Evolutionary conservation across 1,284 basidiomycete genomes (phyloP).

Genomic region (Butyriboletus appendiculatus): DNA sequence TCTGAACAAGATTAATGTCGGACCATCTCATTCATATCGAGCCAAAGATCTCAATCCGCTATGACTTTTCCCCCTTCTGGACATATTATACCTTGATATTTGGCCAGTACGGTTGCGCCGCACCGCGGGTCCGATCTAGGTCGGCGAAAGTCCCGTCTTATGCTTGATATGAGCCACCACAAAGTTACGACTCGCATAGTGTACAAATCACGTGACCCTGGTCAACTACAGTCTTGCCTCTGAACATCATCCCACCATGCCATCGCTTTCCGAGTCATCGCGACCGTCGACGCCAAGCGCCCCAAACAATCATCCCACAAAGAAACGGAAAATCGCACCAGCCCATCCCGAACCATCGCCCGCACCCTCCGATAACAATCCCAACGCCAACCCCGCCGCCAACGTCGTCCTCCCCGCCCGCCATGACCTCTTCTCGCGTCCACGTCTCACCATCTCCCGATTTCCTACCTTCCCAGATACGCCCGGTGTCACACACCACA

Average conservation of each 20-base stretch:
- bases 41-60: background rate
- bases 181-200: too few relatives aligned
- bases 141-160: too few relatives aligned
- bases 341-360: slow-evolving; percentile 44
- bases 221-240: background rate
- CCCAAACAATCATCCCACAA: slow-evolving; percentile 24
- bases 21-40: background rate
- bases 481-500: slow-evolving; percentile 57
- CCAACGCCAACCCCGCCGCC: slow-evolving; percentile 25
- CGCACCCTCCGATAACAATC: slow-evolving; percentile 42
- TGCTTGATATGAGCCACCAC: too few relatives aligned
- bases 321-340: slow-evolving; percentile 42
- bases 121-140: background rate
- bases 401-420: slow-evolving; percentile 60
- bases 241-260: slow-evolving; percentile 8
- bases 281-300: slow-evolving; percentile 36
- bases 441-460: slow-evolving; percentile 68
- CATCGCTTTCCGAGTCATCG: slow-evolving; percentile 36
- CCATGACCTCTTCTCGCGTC: slow-evolving; percentile 63
- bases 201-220: slow-evolving; percentile 17
- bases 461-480: slow-evolving; percentile 62
- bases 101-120: background rate
- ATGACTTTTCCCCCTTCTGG: background rate
- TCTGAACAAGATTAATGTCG: background rate
- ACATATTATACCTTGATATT: background rate